phyloP scores from a whole-genome alignment of 2,329 filamentous ascomycete genomes.

The Pyrenochaeta sp. region DNA sequence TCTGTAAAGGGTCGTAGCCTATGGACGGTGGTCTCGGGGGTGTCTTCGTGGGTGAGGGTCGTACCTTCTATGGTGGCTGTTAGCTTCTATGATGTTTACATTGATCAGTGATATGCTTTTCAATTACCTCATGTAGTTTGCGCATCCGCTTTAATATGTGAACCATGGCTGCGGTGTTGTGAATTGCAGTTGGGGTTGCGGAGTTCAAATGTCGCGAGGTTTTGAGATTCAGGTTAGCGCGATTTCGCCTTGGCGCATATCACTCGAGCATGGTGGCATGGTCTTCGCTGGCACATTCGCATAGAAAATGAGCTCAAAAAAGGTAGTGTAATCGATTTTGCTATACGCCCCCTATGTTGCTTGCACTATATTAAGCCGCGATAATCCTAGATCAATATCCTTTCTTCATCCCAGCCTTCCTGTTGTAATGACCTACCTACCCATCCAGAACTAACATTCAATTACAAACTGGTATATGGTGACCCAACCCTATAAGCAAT shows the following conservation, averaged over 20 bases:
- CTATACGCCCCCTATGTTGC: background rate
- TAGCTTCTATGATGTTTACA: conserved; percentile 23
- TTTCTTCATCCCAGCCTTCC: background rate
- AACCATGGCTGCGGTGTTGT: conserved; percentile 55
- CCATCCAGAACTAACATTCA: conserved; percentile 6
- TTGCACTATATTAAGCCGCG: background rate
- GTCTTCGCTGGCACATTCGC: background rate
- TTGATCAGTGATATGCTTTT: background rate
- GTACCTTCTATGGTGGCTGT: conserved; percentile 44
- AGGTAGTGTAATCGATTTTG: background rate
- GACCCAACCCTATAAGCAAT: conserved; percentile 1
- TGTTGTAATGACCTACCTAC: conserved; percentile 4
- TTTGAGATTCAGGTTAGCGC: conserved; percentile 28
- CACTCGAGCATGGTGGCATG: background rate
- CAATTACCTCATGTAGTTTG: conserved; percentile 74
- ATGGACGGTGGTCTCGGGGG: conserved; percentile 22
- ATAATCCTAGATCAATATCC: background rate
- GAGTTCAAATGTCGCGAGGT: conserved; percentile 34
- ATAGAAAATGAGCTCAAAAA: background rate
- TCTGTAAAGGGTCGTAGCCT: background rate
- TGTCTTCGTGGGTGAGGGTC: conserved; percentile 17
- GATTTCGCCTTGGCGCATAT: conserved; percentile 17
- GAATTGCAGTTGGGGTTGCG: conserved; percentile 23
- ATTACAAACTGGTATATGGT: conserved; percentile 23
- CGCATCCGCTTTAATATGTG: conserved; percentile 74